These are phyloP conservation scores for Prunus campanulata DNA, from an alignment of 306 rosid genomes.

Conservation along the genomic window DNA sequence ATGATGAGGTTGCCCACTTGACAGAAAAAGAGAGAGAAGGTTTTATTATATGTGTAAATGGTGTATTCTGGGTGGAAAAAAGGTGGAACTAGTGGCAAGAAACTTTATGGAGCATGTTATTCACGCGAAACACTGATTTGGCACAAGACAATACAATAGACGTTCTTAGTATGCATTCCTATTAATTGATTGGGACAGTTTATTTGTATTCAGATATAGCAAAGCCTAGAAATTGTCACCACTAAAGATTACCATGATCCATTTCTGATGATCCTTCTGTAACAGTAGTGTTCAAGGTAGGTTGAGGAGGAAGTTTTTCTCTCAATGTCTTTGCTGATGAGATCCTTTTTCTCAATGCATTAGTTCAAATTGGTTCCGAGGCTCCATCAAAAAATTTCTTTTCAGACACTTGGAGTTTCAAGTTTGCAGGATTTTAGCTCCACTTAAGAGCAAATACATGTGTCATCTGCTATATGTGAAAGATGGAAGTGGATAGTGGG, in stretches of 20 bases:
- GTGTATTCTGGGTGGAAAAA: slow-evolving; percentile 24
- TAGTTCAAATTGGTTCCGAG: background rate
- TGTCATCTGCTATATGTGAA: background rate
- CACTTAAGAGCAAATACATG: background rate
- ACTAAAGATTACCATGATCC: background rate
- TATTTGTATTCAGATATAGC: background rate
- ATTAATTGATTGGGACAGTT: slow-evolving; percentile 1
- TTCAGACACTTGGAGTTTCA: background rate
- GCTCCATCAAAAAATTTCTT: background rate
- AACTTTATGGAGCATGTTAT: slow-evolving; percentile 31
- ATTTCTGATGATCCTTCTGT: slow-evolving; percentile 1
- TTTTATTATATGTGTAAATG: slow-evolving; percentile 4
- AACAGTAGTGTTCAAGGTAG: background rate
- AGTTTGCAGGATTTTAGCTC: background rate
- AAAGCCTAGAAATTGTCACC: background rate
- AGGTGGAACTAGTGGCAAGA: slow-evolving; percentile 34
- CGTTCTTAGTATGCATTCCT: background rate
- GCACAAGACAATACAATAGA: slow-evolving; percentile 12
- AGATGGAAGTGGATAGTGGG: background rate
- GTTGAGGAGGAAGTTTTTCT: background rate
- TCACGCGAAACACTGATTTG: slow-evolving; percentile 30
- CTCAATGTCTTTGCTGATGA: background rate
- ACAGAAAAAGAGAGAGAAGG: background rate
- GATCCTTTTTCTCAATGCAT: background rate
- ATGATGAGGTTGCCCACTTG: slow-evolving; percentile 17